phyloP scores from a whole-genome alignment of 139 green algal species.

The Coelastrella sp. region DNA sequence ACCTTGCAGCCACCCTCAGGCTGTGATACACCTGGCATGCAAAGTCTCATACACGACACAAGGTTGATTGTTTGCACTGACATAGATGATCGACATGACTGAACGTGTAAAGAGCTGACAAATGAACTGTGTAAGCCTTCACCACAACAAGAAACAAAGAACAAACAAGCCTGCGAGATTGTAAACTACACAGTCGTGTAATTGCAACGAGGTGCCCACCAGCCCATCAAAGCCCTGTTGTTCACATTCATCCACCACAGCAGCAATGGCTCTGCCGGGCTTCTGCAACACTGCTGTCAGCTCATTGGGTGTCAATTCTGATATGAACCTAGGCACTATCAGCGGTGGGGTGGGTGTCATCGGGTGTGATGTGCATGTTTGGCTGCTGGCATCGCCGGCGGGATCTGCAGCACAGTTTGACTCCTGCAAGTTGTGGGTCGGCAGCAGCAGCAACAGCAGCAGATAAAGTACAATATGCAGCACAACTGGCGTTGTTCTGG shows the following conservation, averaged over 20 bases:
- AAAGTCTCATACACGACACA: too few relatives aligned
- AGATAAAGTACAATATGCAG: too few relatives aligned
- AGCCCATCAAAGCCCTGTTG: conserved; percentile 61
- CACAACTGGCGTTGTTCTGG: too few relatives aligned
- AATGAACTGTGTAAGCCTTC: too few relatives aligned
- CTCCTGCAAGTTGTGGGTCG: not conserved
- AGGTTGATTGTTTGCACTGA: not conserved
- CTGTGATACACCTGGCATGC: too few relatives aligned
- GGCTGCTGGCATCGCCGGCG: not conserved
- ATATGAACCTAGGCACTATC: conserved; percentile 63
- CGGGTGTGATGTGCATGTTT: not conserved
- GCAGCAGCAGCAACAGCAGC: not conserved
- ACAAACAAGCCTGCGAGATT: too few relatives aligned
- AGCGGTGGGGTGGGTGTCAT: conserved; percentile 3
- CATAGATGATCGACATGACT: too few relatives aligned
- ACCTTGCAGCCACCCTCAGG: too few relatives aligned
- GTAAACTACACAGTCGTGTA: too few relatives aligned
- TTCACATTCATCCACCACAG: conserved; percentile 35
- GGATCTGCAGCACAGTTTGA: not conserved
- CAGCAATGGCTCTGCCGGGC: not conserved
- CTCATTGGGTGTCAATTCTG: conserved; percentile 51
- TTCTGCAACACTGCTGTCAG: conserved; percentile 39
- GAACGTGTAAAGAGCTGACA: too few relatives aligned
- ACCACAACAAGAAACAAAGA: too few relatives aligned
- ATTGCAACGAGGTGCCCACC: conserved; percentile 51